These are phyloP conservation scores for Luffa aegyptiaca DNA, from an alignment of 306 rosid species.

Conservation along the genomic window DNA sequence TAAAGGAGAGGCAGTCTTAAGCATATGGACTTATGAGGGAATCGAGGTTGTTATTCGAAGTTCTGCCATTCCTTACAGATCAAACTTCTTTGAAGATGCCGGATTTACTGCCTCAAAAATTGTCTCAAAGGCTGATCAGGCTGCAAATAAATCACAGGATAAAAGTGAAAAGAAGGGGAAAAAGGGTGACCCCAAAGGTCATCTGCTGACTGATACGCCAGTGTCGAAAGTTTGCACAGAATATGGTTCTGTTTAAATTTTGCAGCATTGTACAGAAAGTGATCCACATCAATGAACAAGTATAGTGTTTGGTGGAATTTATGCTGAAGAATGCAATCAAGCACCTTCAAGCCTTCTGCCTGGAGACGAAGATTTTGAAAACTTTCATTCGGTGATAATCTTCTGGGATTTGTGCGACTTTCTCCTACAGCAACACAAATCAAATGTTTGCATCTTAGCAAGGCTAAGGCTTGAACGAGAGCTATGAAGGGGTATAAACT, in stretches of 20 bases:
- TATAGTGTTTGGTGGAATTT: neutral
- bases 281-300: neutral
- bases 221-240: neutral
- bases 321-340: neutral
- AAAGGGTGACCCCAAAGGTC: conserved; percentile 16
- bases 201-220: conserved; percentile 14
- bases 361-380: neutral
- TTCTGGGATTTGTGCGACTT: neutral
- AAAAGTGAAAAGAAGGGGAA: conserved; percentile 33
- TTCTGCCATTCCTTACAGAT: conserved; percentile 59
- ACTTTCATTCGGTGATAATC: neutral
- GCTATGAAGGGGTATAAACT: neutral
- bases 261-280: neutral
- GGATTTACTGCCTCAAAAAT: conserved; percentile 82
- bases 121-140: conserved; percentile 67
- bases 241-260: neutral
- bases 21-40: conserved; percentile 89
- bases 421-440: neutral
- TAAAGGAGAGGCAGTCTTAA: conserved; percentile 64
- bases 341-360: neutral
- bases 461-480: neutral
- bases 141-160: conserved; percentile 29
- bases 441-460: neutral
- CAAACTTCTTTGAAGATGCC: conserved; percentile 53
- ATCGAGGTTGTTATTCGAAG: conserved; percentile 57